Base-by-base conservation (phyloP, 164 flowering plant species). In the Tinospora cordifolia region DNA sequence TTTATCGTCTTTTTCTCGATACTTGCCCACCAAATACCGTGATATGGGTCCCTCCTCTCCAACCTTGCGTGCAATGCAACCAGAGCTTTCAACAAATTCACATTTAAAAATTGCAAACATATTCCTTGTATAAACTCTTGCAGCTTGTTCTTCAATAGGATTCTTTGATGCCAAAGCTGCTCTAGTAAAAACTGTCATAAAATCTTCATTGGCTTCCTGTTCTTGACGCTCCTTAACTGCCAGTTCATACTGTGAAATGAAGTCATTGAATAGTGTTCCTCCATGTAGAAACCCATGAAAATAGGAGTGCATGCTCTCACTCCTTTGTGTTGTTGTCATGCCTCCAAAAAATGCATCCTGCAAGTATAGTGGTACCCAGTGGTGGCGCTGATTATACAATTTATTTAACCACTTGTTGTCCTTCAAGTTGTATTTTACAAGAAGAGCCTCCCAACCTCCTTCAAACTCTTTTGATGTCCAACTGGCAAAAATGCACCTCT, bases 361-460 rank as follows among this genome's bases (percentile, higher is more conserved):
- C 17, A 80, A 38, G 65, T 79, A 80, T 41, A 70, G 34, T 38
- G 85, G 81, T 44, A 78, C 80, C 85, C 85, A 80, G 47, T 69
- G 67, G 40, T 71, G 76, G 11, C 83, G 79, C 58, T 78, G 80
- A 49, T 68, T 71, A 73, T 76, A 79, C 14, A 82, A 71, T 30
- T 77, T 72, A 63, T 72, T 76, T 54, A 82, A 71, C 83, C 81
- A 82, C 30, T 71, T 78, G 65, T 80, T 74, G 21, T 77, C 80
- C 68, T 76, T 76, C 65, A 80, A 75, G 69, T 76, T 64, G 71
- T 69, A 79, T 44, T 75, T 79, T 36, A 79, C 67, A 27, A 81
- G 69, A 46, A 81, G 75, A 22, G 71, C 62, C 64, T 62, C 67
- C 84, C 84, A 79, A 38, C 69, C 69, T 69, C 51, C 64, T 44